Evolutionary conservation across 2,329 filamentous ascomycete genomes (phyloP), one percentile per base, ranked within the genome.

Genomic region (Fusarium sp.): DNA sequence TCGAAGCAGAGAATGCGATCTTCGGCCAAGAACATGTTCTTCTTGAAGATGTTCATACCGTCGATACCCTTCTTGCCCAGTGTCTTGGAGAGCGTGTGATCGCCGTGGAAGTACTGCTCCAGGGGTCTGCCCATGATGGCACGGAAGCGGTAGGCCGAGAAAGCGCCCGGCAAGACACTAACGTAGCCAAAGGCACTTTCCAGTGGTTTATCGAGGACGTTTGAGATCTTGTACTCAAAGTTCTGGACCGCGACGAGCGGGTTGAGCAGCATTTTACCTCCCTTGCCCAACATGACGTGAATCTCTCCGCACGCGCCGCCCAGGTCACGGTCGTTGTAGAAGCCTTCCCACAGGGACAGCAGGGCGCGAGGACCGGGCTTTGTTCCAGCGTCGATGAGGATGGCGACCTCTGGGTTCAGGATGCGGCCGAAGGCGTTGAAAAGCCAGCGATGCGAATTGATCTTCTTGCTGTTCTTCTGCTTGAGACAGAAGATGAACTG

Each of bases 391-490:
- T 68, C 66, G 27, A 68, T 68, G 7, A 68, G 63, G 11, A 68
- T 68, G 33, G 66, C 53, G 13, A 68, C 66, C 35, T 68, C 66
- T 3, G 66, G 66, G 63, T 68, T 68, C 11, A 68, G 36, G 33
- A 68, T 68, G 25, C 66, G 66, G 6, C 66, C 66, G 14, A 68
- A 68, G 25, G 66, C 66, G 11, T 68, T 68, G n/a, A 68, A 68
- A 4, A 68, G 38, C 66, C 66, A 68, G 37, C 66, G 66, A 58
- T 68, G 66, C 50, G 66, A 68, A n/a, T 68, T 68, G 31, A 68
- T 68, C 66, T 68, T 68, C 49, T 68, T 68, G 50, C 66, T 68
- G 43, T 68, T 68, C 53, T 68, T 68, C 33, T 68, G 66, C 61
- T 68, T 68, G 33, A 68, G 63, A 51, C 66, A 68, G 41, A 68